These are phyloP conservation scores for Pyrenochaeta sp. DNA, from an alignment of 2,329 filamentous ascomycete species.

Conservation along the genomic window DNA sequence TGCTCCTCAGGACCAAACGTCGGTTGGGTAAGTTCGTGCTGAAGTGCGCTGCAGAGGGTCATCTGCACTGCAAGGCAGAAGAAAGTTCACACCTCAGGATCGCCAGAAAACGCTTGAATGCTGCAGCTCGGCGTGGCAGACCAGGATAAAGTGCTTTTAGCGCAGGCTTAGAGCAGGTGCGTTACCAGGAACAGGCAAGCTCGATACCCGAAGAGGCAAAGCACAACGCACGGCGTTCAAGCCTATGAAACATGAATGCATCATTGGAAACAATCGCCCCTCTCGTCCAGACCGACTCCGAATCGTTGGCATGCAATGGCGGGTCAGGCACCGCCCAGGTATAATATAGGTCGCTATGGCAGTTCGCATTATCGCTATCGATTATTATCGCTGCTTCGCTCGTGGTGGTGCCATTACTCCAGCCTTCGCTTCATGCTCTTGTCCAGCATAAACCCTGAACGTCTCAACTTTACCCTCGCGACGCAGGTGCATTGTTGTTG, in stretches of 20 bases:
- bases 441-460: slow-evolving; percentile 10
- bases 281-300: slow-evolving; percentile 11
- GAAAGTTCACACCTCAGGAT: slow-evolving; percentile 3
- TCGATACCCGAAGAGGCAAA: slow-evolving; percentile 10
- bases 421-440: slow-evolving; percentile 3
- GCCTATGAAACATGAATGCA: slow-evolving; percentile 24
- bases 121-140: slow-evolving; percentile 5
- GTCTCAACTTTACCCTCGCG: neutral
- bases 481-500: slow-evolving; percentile 8
- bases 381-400: slow-evolving; percentile 9
- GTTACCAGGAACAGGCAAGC: slow-evolving; percentile 16
- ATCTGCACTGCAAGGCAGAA: slow-evolving; percentile 8
- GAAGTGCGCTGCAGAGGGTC: slow-evolving; percentile 3
- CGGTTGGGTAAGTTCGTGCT: slow-evolving; percentile 8
- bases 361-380: slow-evolving; percentile 3
- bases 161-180: slow-evolving; percentile 6
- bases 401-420: neutral
- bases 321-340: slow-evolving; percentile 6
- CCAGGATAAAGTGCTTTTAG: slow-evolving; percentile 18
- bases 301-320: slow-evolving; percentile 7
- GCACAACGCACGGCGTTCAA: slow-evolving; percentile 4
- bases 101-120: slow-evolving; percentile 1
- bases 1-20: neutral
- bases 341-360: slow-evolving; percentile 21
- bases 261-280: slow-evolving; percentile 27